phyloP scores from a whole-genome alignment of 768 basidiomycete genomes.

The Plicaturopsis crispa region DNA sequence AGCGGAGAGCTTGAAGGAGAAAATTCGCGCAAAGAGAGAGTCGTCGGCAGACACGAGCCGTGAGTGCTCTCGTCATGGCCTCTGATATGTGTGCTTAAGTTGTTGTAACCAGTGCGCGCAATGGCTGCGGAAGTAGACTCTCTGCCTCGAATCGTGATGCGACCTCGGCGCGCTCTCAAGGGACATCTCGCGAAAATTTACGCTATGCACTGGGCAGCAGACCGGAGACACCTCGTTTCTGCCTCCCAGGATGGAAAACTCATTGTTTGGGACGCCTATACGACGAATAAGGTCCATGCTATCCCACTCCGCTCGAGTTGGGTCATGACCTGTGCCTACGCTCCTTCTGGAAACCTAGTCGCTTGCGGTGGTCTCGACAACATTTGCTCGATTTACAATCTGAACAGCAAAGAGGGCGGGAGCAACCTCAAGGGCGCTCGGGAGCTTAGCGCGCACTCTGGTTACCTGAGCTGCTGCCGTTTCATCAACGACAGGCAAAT shows the following conservation, averaged over 20 bases:
- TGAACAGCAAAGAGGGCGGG: slow-evolving; percentile 74
- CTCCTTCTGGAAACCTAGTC: slow-evolving; percentile 94
- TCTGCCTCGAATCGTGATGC: slow-evolving; percentile 94
- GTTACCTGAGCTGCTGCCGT: slow-evolving; percentile 96
- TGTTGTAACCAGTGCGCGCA: slow-evolving; percentile 66
- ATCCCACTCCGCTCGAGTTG: slow-evolving; percentile 96
- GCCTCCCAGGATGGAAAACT: slow-evolving; percentile 99
- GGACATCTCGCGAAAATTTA: slow-evolving; percentile 99
- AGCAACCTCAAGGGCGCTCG: slow-evolving; percentile 82
- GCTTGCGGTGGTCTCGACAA: slow-evolving; percentile 99
- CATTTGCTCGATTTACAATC: slow-evolving; percentile 97
- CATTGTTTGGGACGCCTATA: slow-evolving; percentile 99
- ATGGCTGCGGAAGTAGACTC: slow-evolving; percentile 97
- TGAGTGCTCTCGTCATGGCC: slow-evolving; percentile 37
- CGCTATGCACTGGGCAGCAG: slow-evolving; percentile 99
- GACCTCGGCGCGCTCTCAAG: slow-evolving; percentile 88
- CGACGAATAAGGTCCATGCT: slow-evolving; percentile 99
- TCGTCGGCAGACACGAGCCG: slow-evolving; percentile 96
- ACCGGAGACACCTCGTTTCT: slow-evolving; percentile 95
- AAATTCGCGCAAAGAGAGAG: slow-evolving; percentile 94
- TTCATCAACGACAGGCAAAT: slow-evolving; percentile 99
- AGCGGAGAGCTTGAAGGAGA: slow-evolving; percentile 96
- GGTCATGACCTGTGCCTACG: slow-evolving; percentile 99
- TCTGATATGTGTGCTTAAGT: slow-evolving; percentile 1
- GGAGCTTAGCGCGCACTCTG: slow-evolving; percentile 95